Base-by-base conservation (phyloP, 1,284 basidiomycete species). In the Inonotus hispidus region DNA sequence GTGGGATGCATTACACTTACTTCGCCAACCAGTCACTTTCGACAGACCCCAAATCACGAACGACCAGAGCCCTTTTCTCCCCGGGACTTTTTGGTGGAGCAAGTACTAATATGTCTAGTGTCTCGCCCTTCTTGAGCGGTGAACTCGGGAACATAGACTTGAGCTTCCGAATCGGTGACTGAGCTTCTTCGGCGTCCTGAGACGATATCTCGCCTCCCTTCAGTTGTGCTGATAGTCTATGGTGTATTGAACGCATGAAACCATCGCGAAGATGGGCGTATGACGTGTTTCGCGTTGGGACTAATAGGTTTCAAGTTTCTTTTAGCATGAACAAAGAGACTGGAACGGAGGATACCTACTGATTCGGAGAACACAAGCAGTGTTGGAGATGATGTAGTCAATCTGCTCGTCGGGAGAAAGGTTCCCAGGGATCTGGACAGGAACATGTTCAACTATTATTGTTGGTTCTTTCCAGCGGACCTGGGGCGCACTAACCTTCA, bases 211-310 rank as follows among this genome's bases (percentile, higher is more conserved):
- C 72, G 7, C 79, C 82, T 13, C 76, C 73, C 65, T 83, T 77
- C 57, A 79, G 77, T 38, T 79, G 82, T 8, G 80, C 71, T 41
- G 81, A 77, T 65, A 92, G 75, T 11, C 92, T 85, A 0, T 78
- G 77, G 65, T 87, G 83, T 37, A 95, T 72, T 6, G 92, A 81
- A 38, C 93, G 84, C 70, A 91, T 79, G 68, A 95, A 94, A 1
- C 89, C 93, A 69, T 95, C 93, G 23, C 93, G 82, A 19, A 95
- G 77, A 69, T 95, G 93, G 19, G 82, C 80, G 69, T 88, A 92
- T 6, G 87, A 89, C 0, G 93, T 95, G 35, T 80, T 80, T 14
- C 93, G 83, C 0, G 89, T 90, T 1, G 93, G 92, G 14, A 94
- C 92, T 93, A 57, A 41, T 6, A 57, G 47, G 41, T 43, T n/a